A percentile compares a stretch with the other conserved stretches of the same genome.
Conservation (phyloP, 2,329 filamentous ascomycete species). For the Paraphoma chrysanthemicola region DNA sequence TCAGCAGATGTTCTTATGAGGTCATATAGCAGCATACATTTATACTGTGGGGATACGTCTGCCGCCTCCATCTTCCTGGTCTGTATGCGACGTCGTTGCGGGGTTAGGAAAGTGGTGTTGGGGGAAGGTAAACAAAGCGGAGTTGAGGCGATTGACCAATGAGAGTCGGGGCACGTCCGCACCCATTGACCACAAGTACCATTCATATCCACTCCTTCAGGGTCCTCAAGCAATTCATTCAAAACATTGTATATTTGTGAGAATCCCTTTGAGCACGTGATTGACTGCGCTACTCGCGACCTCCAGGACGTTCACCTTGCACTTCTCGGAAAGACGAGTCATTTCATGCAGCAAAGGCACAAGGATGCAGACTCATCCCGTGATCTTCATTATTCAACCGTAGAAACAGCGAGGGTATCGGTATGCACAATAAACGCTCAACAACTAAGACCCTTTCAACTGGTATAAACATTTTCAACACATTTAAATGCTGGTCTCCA, state of each 20-base stretch:
- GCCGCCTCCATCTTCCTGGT: conserved; percentile 30
- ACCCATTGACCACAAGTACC: neutral
- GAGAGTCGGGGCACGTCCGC: neutral
- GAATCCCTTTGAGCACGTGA: too few relatives aligned
- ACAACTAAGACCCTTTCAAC: conserved; percentile 8
- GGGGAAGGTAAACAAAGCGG: conserved; percentile 37
- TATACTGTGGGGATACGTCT: conserved; percentile 41
- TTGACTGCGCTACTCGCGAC: too few relatives aligned
- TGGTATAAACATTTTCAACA: conserved; percentile 26
- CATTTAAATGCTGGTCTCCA: conserved; percentile 11
- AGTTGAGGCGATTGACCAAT: conserved; percentile 26
- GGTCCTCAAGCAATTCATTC: too few relatives aligned
- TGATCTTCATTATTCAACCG: conserved; percentile 20
- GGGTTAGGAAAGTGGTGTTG: conserved; percentile 26
- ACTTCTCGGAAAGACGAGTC: too few relatives aligned
- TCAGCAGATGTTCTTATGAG: conserved; percentile 6
- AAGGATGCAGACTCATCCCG: neutral
- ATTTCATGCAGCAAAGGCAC: too few relatives aligned
- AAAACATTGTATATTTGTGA: too few relatives aligned
- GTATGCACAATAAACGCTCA: conserved; percentile 29
- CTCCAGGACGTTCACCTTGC: too few relatives aligned
- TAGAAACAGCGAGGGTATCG: conserved; percentile 45
- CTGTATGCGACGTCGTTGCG: conserved; percentile 1
- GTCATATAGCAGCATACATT: conserved; percentile 23
- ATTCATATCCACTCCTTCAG: too few relatives aligned